Conservation (phyloP, 768 basidiomycete species). For the Amanita pallidorosea region DNA sequence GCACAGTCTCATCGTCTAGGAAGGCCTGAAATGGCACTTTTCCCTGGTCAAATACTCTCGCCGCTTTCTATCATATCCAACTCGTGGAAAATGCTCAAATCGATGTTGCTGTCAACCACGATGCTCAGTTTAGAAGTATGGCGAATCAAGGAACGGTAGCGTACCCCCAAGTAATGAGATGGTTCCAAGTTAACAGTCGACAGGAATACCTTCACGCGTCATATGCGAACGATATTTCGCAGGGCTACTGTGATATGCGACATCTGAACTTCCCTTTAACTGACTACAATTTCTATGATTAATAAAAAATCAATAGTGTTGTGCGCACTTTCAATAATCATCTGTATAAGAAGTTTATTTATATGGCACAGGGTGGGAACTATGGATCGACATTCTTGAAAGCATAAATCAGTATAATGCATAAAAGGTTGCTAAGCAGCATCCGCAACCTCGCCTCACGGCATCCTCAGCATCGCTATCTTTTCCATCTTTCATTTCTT, state of each 20-base stretch:
- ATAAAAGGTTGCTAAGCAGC: slow-evolving; percentile 21
- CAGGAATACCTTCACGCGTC: background rate
- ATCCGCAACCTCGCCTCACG: slow-evolving; percentile 13
- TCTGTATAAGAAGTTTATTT: slow-evolving; percentile 18
- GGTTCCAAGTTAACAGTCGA: background rate
- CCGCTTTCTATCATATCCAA: slow-evolving; percentile 44
- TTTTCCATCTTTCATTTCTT: slow-evolving; percentile 22
- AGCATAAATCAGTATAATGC: slow-evolving; percentile 20
- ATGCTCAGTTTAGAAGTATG: slow-evolving; percentile 43
- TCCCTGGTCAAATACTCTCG: slow-evolving; percentile 44
- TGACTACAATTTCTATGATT: background rate
- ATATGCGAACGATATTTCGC: too few species aligned
- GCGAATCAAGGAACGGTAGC: background rate
- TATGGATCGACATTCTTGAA: slow-evolving; percentile 22
- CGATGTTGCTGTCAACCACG: slow-evolving; percentile 23
- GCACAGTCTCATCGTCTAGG: slow-evolving; percentile 50
- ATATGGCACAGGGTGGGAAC: too few species aligned
- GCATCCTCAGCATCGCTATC: slow-evolving; percentile 20
- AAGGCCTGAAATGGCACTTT: slow-evolving; percentile 58
- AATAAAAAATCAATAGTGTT: too few species aligned
- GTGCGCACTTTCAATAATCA: slow-evolving; percentile 8
- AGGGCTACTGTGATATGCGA: too few species aligned
- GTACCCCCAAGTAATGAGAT: background rate
- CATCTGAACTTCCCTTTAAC: background rate
- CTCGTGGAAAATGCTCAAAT: slow-evolving; percentile 19